Conservation (phyloP, 768 basidiomycete species). For the Mycena rosella region DNA sequence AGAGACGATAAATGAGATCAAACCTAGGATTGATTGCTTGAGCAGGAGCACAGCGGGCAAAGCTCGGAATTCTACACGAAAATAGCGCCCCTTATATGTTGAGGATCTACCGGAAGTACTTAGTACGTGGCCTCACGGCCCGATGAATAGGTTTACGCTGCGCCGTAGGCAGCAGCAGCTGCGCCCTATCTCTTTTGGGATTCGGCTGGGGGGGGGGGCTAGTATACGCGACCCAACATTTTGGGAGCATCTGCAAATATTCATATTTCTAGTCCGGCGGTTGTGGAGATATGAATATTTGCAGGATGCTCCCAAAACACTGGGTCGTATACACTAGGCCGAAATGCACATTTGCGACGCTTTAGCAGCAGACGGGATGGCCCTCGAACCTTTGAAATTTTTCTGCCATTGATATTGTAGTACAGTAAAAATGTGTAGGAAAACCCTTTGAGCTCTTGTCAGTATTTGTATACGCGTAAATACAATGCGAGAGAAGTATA, state of each 20-base stretch:
- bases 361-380: not conserved
- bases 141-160: not conserved
- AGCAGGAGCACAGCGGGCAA: slow-evolving; percentile 7
- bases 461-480: slow-evolving; percentile 2
- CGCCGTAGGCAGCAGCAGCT: not conserved
- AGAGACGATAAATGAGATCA: slow-evolving; percentile 2
- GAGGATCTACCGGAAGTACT: not conserved
- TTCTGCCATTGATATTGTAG: not conserved
- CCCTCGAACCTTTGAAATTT: not conserved
- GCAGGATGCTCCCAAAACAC: too few relatives aligned
- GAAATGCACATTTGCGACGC: not conserved
- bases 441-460: not conserved
- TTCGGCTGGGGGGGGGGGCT: too few relatives aligned
- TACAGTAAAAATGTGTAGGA: not conserved
- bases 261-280: too few relatives aligned
- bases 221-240: too few relatives aligned
- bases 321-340: not conserved
- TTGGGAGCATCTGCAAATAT: too few relatives aligned
- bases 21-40: slow-evolving; percentile 13
- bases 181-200: too few relatives aligned
- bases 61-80: slow-evolving; percentile 8
- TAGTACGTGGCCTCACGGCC: slow-evolving; percentile 7
- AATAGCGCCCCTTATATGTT: slow-evolving; percentile 10
- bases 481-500: not conserved
- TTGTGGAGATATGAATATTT: too few relatives aligned